phyloP scores from a whole-genome alignment of 192 early-diverging fungal genomes.

The Borealophlyctis nickersoniae region DNA sequence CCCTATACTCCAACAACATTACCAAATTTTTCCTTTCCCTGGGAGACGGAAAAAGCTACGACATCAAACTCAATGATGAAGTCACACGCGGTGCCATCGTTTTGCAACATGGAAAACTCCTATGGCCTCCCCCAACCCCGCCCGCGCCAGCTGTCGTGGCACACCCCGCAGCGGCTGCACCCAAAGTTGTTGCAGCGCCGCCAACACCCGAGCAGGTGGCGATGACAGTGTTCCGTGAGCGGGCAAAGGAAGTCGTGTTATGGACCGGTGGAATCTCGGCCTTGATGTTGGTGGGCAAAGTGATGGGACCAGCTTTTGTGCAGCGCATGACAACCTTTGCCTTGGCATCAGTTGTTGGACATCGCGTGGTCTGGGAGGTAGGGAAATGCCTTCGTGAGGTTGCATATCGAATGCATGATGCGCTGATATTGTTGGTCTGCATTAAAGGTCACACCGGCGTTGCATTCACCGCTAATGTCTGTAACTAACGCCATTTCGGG shows the following conservation, averaged over 20 bases:
- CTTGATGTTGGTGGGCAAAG: conserved; percentile 27
- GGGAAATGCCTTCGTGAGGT: too few species aligned
- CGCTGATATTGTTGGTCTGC: neutral
- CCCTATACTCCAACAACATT: conserved; percentile 42
- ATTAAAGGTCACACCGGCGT: conserved; percentile 29
- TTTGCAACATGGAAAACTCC: conserved; percentile 18
- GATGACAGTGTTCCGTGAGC: conserved; percentile 28
- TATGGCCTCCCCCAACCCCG: conserved; percentile 18
- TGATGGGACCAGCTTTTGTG: conserved; percentile 26
- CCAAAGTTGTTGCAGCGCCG: conserved; percentile 9
- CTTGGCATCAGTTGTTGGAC: conserved; percentile 34
- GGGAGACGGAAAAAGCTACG: conserved; percentile 11
- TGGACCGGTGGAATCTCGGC: conserved; percentile 11
- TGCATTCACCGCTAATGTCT: conserved; percentile 38
- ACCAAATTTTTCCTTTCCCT: conserved; percentile 36
- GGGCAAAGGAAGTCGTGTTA: conserved; percentile 25
- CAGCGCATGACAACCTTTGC: conserved; percentile 23
- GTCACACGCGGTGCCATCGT: conserved; percentile 32
- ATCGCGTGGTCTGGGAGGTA: conserved; percentile 39
- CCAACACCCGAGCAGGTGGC: too few species aligned
- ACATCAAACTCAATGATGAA: conserved; percentile 32
- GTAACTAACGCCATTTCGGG: conserved; percentile 42
- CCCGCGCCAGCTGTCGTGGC: conserved; percentile 9
- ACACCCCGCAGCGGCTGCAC: neutral
- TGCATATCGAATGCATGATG: neutral